Percentiles rank a stretch among this genome's conserved stretches.
Conservation (phyloP, 257 asterid species). For the Capsicum rhomboideum region DNA sequence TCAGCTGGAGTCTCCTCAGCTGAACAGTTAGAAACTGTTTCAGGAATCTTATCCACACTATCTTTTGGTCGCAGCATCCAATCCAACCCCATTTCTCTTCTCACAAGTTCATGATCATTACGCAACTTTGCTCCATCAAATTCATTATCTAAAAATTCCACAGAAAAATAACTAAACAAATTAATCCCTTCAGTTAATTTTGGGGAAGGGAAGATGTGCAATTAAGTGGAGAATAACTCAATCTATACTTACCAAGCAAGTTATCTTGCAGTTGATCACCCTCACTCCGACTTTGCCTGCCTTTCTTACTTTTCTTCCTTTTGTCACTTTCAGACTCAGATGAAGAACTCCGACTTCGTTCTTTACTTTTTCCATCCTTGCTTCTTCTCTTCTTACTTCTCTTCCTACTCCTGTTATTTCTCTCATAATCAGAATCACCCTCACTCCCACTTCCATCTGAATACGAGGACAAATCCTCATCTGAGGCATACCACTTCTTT, state of each 20-base stretch:
- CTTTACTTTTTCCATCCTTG: slow-evolving; percentile 30
- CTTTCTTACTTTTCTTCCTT: slow-evolving; percentile 10
- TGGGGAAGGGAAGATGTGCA: neutral
- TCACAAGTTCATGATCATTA: slow-evolving; percentile 19
- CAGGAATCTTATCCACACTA: slow-evolving; percentile 21
- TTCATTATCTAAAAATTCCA: slow-evolving; percentile 20
- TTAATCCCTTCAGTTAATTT: neutral
- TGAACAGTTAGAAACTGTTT: slow-evolving; percentile 22
- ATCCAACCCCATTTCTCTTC: slow-evolving; percentile 93
- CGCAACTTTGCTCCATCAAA: slow-evolving; percentile 28
- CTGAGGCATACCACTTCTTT: slow-evolving; percentile 82
- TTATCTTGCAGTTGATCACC: slow-evolving; percentile 11
- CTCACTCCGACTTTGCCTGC: slow-evolving; percentile 5
- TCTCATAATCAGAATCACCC: slow-evolving; percentile 27
- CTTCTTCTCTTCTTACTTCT: slow-evolving; percentile 30
- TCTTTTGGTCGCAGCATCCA: slow-evolving; percentile 91
- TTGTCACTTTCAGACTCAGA: slow-evolving; percentile 22
- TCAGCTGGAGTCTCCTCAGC: slow-evolving; percentile 42
- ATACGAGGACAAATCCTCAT: slow-evolving; percentile 52
- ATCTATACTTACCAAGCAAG: slow-evolving; percentile 17
- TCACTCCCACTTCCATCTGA: slow-evolving; percentile 40
- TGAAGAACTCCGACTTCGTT: slow-evolving; percentile 29
- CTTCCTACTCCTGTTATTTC: slow-evolving; percentile 26
- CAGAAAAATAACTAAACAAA: neutral
- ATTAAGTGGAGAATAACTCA: neutral